Base-by-base conservation (phyloP, 2,329 filamentous ascomycete genomes). In the Chalaropsis ovoidea region DNA sequence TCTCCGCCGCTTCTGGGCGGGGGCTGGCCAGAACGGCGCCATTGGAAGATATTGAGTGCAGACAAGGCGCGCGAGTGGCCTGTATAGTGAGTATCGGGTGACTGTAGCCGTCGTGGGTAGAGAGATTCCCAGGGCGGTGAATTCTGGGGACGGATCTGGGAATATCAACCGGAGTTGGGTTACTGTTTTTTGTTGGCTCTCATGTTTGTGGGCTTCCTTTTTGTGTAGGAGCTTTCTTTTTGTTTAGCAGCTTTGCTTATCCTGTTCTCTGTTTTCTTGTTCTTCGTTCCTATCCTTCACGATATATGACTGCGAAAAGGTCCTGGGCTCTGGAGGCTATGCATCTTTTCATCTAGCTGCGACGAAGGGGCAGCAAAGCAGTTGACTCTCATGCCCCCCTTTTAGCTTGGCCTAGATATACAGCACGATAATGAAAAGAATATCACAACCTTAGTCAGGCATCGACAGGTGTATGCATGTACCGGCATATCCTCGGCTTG, bases 161-260 rank as follows among this genome's bases (percentile, higher is more conserved):
- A 52, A 65, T 65, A 63, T 65, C 63, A 67, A 63, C 39, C 42
- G 63, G 60, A 65, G 63, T 63, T 67, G 47, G 42, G 63, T 43
- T 43, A 58, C 41, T 41, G 17, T 56, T 35, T 56, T 56, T 43
- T n/a, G 6, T 35, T 7, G 27, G 52, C 27, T 31, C 6, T n/a
- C 17, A 17, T 31, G 52, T 56, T 56, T 56, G 39, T 65, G 60
- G 67, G 42, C 58, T 61, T 11, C 58, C 60, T 49, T 41, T 68
- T 67, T 66, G 68, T 68, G 63, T 65, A 64, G 67, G 67, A 63
- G 68, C 61, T 60, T 69, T 66, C 69, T 70, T 69, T 65, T 67
- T 70, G 62, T 63, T 54, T 42, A 60, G 24, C 35, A 10, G 4
- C 7, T 54, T 63, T 65, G 45, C 47, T 62, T 49, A 39, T 56